Percentiles rank a stretch among this genome's conserved stretches.
Conservation (phyloP, 2,329 filamentous ascomycete genomes). For the Aspergillus sp. region DNA sequence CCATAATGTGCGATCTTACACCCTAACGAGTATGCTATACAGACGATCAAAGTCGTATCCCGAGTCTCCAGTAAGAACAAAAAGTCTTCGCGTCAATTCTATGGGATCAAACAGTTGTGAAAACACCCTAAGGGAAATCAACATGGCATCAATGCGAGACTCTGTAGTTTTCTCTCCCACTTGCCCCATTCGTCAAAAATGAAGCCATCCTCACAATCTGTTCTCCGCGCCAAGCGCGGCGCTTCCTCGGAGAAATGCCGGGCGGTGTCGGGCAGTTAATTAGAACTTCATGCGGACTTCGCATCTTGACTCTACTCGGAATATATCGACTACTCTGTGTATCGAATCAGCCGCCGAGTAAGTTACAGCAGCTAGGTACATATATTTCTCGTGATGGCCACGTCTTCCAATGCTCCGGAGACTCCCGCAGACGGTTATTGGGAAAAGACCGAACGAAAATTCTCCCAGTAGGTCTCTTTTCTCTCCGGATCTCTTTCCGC, state of each 20-base stretch:
- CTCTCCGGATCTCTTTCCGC: too few species aligned
- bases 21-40: too few species aligned
- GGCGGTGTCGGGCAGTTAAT: not conserved
- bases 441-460: not conserved
- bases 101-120: too few species aligned
- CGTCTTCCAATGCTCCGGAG: not conserved
- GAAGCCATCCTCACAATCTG: slow-evolving; percentile 3
- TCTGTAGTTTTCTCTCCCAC: too few species aligned
- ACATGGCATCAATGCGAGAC: too few species aligned
- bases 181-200: not conserved
- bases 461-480: not conserved
- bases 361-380: too few species aligned
- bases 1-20: too few species aligned
- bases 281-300: not conserved
- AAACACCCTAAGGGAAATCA: too few species aligned
- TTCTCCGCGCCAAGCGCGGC: slow-evolving; percentile 21
- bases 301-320: not conserved
- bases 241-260: slow-evolving; percentile 11
- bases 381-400: not conserved
- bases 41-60: too few species aligned
- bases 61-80: too few species aligned
- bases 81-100: too few species aligned
- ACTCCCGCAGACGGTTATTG: not conserved
- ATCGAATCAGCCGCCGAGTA: too few species aligned
- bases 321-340: not conserved